Conservation (phyloP, 371 early-diverging fungal species). For the Chytridiales sp. region DNA sequence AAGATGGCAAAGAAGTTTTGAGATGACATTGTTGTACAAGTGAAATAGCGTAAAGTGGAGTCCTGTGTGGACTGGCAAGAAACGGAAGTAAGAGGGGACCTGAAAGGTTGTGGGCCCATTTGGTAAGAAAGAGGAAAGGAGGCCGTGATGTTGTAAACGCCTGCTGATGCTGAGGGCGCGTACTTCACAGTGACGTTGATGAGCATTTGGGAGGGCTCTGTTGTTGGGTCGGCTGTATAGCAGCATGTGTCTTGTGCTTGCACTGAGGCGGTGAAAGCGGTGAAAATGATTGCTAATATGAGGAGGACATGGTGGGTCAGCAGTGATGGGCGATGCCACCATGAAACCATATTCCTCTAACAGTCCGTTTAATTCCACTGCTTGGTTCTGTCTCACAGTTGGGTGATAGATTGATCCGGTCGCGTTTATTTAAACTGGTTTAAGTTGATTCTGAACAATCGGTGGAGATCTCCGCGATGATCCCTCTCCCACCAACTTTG, state of each 20-base stretch:
- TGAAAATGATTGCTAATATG: too few relatives aligned
- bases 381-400: too few relatives aligned
- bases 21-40: not conserved
- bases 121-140: conserved; percentile 4
- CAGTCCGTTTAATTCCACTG: too few relatives aligned
- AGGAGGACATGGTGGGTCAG: too few relatives aligned
- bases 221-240: conserved; percentile 13
- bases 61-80: not conserved
- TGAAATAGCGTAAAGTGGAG: not conserved
- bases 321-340: too few relatives aligned
- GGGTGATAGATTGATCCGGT: too few relatives aligned
- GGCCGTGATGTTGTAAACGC: not conserved
- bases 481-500: too few relatives aligned
- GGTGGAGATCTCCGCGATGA: too few relatives aligned
- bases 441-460: too few relatives aligned
- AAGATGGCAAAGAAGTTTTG: conserved; percentile 7
- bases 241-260: not conserved
- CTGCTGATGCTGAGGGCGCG: not conserved
- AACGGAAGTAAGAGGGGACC: conserved; percentile 1
- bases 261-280: not conserved
- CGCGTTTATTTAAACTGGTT: too few relatives aligned
- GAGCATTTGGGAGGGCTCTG: conserved; percentile 4
- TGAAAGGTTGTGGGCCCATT: conserved; percentile 11
- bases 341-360: too few relatives aligned
- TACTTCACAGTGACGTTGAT: conserved; percentile 10